Percentiles rank a stretch among this genome's conserved stretches.
phyloP scores from a whole-genome alignment of 208 protist species.

The Lotmaria passim region DNA sequence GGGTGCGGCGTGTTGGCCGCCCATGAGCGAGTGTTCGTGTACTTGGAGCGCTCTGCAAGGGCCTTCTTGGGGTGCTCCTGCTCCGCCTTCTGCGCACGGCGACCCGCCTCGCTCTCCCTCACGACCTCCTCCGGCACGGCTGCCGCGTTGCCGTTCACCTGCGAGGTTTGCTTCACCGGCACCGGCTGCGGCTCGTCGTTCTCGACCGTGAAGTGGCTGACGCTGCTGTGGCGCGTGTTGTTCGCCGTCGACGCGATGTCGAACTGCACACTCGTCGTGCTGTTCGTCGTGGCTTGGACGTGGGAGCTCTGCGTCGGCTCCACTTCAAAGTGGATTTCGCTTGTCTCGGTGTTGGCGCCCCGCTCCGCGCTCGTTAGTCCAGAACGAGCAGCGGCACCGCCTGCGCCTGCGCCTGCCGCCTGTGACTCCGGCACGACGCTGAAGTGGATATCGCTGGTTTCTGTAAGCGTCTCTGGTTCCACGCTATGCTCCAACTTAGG shows the following conservation, averaged over 20 bases:
- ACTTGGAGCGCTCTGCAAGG: slow-evolving; percentile 20
- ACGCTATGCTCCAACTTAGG: neutral
- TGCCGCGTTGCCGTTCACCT: neutral
- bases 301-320: slow-evolving; percentile 20
- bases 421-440: slow-evolving; percentile 13
- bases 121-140: slow-evolving; percentile 7
- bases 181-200: slow-evolving; percentile 13
- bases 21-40: slow-evolving; percentile 30
- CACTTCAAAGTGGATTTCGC: slow-evolving; percentile 23
- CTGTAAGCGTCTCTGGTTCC: slow-evolving; percentile 1
- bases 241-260: slow-evolving; percentile 26
- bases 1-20: slow-evolving; percentile 20
- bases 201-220: slow-evolving; percentile 28
- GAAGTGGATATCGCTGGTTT: slow-evolving; percentile 29
- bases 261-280: slow-evolving; percentile 18
- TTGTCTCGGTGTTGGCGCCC: neutral
- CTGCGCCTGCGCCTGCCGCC: neutral
- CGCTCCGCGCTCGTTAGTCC: slow-evolving; percentile 2
- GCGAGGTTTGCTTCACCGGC: neutral
- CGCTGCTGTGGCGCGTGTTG: slow-evolving; percentile 20
- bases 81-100: slow-evolving; percentile 10
- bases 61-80: slow-evolving; percentile 23
- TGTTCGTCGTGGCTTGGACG: neutral
- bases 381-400: neutral
- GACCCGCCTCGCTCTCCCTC: slow-evolving; percentile 17